Base-by-base conservation (phyloP, 108 stramenopile genomes). In the Nitzschia sp. region DNA sequence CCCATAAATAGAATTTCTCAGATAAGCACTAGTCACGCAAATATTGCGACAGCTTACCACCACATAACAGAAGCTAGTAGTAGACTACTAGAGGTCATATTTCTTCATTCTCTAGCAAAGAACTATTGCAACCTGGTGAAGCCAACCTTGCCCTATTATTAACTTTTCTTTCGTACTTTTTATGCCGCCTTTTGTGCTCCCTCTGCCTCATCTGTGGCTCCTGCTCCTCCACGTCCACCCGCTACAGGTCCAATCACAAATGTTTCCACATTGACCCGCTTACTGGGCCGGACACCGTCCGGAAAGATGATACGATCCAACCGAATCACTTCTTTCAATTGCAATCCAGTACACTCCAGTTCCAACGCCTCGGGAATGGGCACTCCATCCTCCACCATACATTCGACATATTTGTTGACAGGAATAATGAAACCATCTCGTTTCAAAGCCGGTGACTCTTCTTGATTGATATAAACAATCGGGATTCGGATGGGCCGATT, bases 401-500 rank as follows among this genome's bases (percentile, higher is more conserved):
- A 86, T 21, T 89, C 86, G 8, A 92, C 66, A 19, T 63, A 61
- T n/a, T 80, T 74, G 64, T 81, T 83, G 26, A 87, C 80, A 42
- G 88, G 82, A 45, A 84, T 81, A 25, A 95, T 78, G 48, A 86
- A 95, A 21, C 90, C 90, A 25, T 88, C 89, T 9, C 86, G 74
- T 68, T 92, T 95, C 82, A 95, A 74, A 4, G 90, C 91, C 25
- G 84, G 87, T 54, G 76, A 79, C 65, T 90, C 88, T 74, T 94
- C 93, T 47, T 84, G 71, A 62, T 94, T 95, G 47, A 87, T 66
- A 31, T 78, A 70, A 0, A 48, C 48, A 29, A 95, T 57, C 11
- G 94, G 94, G 58, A 95, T 72, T 28, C 76, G 74, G 46, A 95
- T 79, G 9, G 89, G 87, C 71, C 88, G 78, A 11, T 74, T 81